Percentiles rank a stretch among this genome's conserved stretches.
phyloP scores from a whole-genome alignment of 1,284 basidiomycete species.

The Pseudozyma tsukubaensis region DNA sequence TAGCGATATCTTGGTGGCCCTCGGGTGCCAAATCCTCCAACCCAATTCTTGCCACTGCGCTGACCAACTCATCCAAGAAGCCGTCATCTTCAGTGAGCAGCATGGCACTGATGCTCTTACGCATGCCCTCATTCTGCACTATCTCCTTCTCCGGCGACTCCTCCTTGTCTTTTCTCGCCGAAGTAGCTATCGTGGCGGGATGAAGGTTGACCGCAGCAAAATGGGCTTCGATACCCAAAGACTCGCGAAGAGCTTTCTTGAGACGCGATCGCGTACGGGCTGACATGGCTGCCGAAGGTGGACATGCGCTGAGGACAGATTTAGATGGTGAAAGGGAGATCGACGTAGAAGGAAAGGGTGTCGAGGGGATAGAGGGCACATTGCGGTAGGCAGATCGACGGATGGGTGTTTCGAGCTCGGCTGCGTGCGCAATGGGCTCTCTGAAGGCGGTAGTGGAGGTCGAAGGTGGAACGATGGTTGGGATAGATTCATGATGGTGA shows the following conservation, averaged over 20 bases:
- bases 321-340: slow-evolving; percentile 9
- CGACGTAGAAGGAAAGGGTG: slow-evolving; percentile 14
- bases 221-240: slow-evolving; percentile 33
- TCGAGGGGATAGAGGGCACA: slow-evolving; percentile 19
- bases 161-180: neutral
- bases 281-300: slow-evolving; percentile 29
- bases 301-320: neutral
- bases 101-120: slow-evolving; percentile 27
- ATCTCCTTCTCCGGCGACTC: neutral
- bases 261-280: slow-evolving; percentile 25
- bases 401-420: slow-evolving; percentile 18
- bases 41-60: slow-evolving; percentile 31
- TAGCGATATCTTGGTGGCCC: neutral
- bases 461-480: neutral
- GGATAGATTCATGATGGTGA: neutral
- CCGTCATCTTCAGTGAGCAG: slow-evolving; percentile 34
- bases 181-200: neutral
- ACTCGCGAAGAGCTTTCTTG: slow-evolving; percentile 35
- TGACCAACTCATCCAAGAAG: slow-evolving; percentile 38
- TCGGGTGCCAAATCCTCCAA: slow-evolving; percentile 16
- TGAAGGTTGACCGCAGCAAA: slow-evolving; percentile 18
- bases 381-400: slow-evolving; percentile 15
- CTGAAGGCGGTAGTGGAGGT: neutral
- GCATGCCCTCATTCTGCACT: neutral
- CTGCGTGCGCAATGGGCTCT: neutral